Percentiles rank a stretch among this genome's conserved stretches.
Conservation (phyloP, 176 grass and related monocot species). For the Saccharum officinarum region DNA sequence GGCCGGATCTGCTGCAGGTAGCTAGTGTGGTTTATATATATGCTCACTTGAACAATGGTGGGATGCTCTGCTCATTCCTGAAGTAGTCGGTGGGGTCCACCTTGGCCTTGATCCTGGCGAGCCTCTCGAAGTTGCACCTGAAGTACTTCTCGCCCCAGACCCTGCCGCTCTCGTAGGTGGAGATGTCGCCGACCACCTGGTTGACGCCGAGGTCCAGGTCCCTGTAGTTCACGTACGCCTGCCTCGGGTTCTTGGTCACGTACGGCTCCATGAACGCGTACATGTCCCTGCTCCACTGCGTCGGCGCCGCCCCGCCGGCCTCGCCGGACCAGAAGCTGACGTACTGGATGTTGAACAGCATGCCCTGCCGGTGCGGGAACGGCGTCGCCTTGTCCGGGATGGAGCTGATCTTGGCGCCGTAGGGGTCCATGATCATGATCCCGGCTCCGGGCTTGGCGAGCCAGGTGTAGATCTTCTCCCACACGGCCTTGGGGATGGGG, state of each 20-base stretch:
- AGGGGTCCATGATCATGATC: conserved; percentile 27
- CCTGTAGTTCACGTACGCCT: conserved; percentile 38
- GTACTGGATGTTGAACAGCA: conserved; percentile 33
- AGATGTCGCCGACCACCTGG: conserved; percentile 29
- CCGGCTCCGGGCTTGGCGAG: conserved; percentile 17
- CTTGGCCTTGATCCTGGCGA: conserved; percentile 38
- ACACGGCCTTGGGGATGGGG: not conserved
- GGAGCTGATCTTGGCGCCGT: conserved; percentile 24
- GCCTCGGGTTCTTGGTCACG: conserved; percentile 29
- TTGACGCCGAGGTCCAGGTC: conserved; percentile 32
- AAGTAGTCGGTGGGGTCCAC: conserved; percentile 53
- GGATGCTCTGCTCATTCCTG: conserved; percentile 59
- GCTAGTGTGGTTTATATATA: not conserved
- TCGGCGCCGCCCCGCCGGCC: not conserved
- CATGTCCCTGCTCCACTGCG: conserved; percentile 14
- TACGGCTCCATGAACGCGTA: conserved; percentile 25
- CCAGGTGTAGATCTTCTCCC: conserved; percentile 2
- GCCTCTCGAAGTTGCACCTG: conserved; percentile 37
- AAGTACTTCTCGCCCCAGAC: conserved; percentile 56
- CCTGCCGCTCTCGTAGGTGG: conserved; percentile 37
- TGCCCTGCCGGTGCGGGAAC: conserved; percentile 24
- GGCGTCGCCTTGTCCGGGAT: not conserved
- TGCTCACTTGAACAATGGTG: conserved; percentile 20
- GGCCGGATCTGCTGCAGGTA: not conserved
- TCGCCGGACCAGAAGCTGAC: not conserved